A percentile compares a stretch with the other conserved stretches of the same genome.
Evolutionary conservation across 1,284 basidiomycete species (phyloP).

Genomic region (Prillingera fragicola): DNA sequence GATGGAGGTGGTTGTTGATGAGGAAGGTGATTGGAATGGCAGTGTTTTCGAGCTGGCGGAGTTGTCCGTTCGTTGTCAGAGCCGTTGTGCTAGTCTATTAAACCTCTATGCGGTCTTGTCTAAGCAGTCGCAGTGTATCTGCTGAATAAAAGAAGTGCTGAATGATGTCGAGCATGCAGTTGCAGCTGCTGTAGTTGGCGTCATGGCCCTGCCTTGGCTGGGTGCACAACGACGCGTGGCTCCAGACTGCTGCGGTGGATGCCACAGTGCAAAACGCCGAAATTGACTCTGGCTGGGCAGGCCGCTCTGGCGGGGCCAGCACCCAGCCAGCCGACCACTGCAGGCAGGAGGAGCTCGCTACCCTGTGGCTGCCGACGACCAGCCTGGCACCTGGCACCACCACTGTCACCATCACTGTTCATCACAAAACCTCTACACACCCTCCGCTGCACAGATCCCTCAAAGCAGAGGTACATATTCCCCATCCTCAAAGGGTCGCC

Average conservation of each 20-base stretch:
- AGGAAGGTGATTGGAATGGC: conserved; percentile 4
- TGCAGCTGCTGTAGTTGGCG: background rate
- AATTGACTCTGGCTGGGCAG: background rate
- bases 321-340: background rate
- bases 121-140: too few relatives aligned
- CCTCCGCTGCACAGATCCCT: background rate
- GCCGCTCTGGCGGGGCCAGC: too few relatives aligned
- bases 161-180: too few relatives aligned
- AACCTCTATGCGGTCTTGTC: too few relatives aligned
- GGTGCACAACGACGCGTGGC: conserved; percentile 20
- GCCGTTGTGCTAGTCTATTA: too few relatives aligned
- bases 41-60: too few relatives aligned
- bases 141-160: background rate
- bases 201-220: background rate
- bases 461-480: background rate
- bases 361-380: background rate
- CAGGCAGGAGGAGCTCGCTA: background rate
- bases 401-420: conserved; percentile 1
- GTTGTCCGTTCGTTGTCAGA: too few relatives aligned
- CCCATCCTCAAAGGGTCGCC: background rate
- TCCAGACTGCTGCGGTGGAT: conserved; percentile 1
- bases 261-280: conserved; percentile 23
- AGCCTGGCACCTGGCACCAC: background rate
- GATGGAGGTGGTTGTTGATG: conserved; percentile 16
- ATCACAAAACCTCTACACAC: background rate